A percentile compares a stretch with the other conserved stretches of the same genome.
These are phyloP conservation scores for Rutstroemia sp. DNA, from an alignment of 2,329 filamentous ascomycete genomes.

Conservation along the genomic window DNA sequence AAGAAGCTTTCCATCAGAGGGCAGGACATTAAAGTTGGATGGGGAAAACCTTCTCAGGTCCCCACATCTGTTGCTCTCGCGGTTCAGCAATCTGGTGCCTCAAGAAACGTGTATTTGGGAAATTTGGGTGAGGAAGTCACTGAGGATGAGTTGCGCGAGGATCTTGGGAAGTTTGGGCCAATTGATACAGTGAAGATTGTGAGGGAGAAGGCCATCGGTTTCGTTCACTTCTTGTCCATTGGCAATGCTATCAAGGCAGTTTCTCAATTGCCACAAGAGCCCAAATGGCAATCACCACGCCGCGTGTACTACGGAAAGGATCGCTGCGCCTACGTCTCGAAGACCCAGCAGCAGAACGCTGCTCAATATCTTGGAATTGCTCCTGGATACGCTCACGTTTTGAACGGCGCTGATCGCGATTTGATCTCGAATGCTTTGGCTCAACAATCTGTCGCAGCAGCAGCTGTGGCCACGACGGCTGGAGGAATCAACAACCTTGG, in stretches of 20 bases:
- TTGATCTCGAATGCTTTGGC: slow-evolving; percentile 93
- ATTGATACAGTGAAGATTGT: slow-evolving; percentile 98
- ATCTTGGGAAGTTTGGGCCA: slow-evolving; percentile 90
- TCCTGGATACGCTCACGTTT: slow-evolving; percentile 89
- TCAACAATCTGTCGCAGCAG: slow-evolving; percentile 94
- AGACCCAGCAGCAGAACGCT: slow-evolving; percentile 98
- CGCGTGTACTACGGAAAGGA: slow-evolving; percentile 99
- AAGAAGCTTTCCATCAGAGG: slow-evolving; percentile 99
- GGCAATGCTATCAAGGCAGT: slow-evolving; percentile 98
- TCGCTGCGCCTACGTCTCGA: slow-evolving; percentile 95
- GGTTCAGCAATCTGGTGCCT: slow-evolving; percentile 94
- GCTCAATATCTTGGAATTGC: slow-evolving; percentile 97
- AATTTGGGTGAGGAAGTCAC: slow-evolving; percentile 85
- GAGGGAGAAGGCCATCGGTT: slow-evolving; percentile 94
- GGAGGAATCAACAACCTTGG: slow-evolving; percentile 96
- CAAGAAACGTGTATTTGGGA: slow-evolving; percentile 92
- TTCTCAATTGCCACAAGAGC: slow-evolving; percentile 87
- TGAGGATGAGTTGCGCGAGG: slow-evolving; percentile 89
- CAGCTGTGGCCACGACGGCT: slow-evolving; percentile 91
- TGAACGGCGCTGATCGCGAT: slow-evolving; percentile 93
- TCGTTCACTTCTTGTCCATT: slow-evolving; percentile 95
- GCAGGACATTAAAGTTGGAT: slow-evolving; percentile 98
- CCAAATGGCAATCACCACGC: slow-evolving; percentile 92
- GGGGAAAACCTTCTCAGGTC: slow-evolving; percentile 97
- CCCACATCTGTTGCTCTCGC: slow-evolving; percentile 95